Evolutionary conservation across 2,329 filamentous ascomycete species (phyloP).

Genomic region (Corinectria fuckeliana): DNA sequence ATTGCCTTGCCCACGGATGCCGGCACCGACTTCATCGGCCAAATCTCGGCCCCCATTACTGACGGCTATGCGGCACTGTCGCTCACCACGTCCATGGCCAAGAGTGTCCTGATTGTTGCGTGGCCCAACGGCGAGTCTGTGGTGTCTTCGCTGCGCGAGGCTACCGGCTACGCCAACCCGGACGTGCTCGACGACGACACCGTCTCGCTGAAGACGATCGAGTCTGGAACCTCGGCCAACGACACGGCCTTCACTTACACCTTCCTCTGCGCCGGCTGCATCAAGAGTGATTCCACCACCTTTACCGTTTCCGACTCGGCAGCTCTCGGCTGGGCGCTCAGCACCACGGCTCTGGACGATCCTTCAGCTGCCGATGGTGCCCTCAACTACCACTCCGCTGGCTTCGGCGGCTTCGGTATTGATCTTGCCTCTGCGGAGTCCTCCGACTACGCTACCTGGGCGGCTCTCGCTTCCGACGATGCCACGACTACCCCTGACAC

Average conservation of each 20-base stretch:
- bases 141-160: constrained; percentile 63
- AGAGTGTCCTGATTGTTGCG: constrained; percentile 62
- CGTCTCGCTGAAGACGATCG: constrained; percentile 54
- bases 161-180: constrained; percentile 65
- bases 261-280: constrained; percentile 68
- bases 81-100: constrained; percentile 63
- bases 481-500: constrained; percentile 39
- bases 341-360: constrained; percentile 51
- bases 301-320: constrained; percentile 52
- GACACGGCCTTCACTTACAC: constrained; percentile 65
- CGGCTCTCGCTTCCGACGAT: constrained; percentile 51
- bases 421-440: constrained; percentile 46
- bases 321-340: constrained; percentile 64
- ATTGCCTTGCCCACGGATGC: constrained; percentile 60
- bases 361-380: constrained; percentile 41
- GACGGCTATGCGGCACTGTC: constrained; percentile 61
- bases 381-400: constrained; percentile 49
- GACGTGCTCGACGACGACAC: constrained; percentile 67
- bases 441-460: constrained; percentile 50
- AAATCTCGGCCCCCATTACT: constrained; percentile 57
- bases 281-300: constrained; percentile 54
- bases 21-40: constrained; percentile 64
- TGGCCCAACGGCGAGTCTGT: constrained; percentile 62
- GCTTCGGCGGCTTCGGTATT: constrained; percentile 53
- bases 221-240: constrained; percentile 64